These are phyloP conservation scores for Calocybe indica DNA, from an alignment of 768 basidiomycete genomes.

Conservation along the genomic window DNA sequence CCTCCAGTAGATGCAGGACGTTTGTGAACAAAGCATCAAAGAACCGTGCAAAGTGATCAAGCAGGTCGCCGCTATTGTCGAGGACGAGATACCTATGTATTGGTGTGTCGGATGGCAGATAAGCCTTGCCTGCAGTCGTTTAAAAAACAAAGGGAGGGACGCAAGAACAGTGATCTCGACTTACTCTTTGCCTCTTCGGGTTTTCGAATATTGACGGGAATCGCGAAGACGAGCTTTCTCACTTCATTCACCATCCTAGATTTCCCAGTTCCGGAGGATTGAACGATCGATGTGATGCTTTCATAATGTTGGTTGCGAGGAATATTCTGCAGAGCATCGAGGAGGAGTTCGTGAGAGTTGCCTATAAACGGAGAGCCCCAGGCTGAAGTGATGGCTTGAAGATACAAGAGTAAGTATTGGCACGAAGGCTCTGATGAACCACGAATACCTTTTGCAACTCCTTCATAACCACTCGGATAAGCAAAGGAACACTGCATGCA, in stretches of 20 bases:
- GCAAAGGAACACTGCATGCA: too few species aligned
- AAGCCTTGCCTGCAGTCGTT: neutral
- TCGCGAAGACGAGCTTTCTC: slow-evolving; percentile 13
- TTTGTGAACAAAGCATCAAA: too few species aligned
- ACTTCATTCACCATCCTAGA: slow-evolving; percentile 19
- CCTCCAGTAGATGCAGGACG: too few species aligned
- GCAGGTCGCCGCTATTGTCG: too few species aligned
- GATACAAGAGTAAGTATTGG: too few species aligned
- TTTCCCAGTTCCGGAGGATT: slow-evolving; percentile 14
- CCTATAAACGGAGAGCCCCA: neutral
- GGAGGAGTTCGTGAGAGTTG: neutral
- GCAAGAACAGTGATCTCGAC: too few species aligned
- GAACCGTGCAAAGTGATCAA: too few species aligned
- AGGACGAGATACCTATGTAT: too few species aligned
- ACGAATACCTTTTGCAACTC: too few species aligned
- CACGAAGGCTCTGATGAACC: too few species aligned
- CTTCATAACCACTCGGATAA: too few species aligned
- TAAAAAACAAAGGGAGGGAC: too few species aligned
- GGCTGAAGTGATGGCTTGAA: neutral
- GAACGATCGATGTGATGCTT: slow-evolving; percentile 6
- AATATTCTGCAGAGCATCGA: neutral
- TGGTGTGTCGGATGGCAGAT: neutral
- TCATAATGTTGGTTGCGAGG: neutral
- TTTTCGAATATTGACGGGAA: slow-evolving; percentile 18
- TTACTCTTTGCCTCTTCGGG: neutral